Conservation (phyloP, 2,329 filamentous ascomycete species). For the Clonostachys chloroleuca region DNA sequence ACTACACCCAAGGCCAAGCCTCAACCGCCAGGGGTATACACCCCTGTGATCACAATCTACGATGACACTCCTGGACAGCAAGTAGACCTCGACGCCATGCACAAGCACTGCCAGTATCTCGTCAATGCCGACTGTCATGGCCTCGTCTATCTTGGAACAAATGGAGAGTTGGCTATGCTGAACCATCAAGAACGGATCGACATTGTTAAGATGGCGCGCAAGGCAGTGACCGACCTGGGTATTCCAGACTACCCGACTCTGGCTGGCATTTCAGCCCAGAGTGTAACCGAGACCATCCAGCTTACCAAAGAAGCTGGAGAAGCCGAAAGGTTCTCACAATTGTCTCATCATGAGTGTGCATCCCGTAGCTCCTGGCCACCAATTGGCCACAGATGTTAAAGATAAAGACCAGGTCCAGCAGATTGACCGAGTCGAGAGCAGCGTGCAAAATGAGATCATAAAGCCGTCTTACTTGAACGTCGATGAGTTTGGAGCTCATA, state of each 20-base stretch:
- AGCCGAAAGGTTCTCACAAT: slow-evolving; percentile 16
- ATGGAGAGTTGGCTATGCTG: slow-evolving; percentile 37
- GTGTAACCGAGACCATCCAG: slow-evolving; percentile 60
- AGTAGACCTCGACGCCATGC: slow-evolving; percentile 37
- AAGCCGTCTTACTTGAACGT: too few relatives aligned
- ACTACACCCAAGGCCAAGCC: slow-evolving; percentile 27
- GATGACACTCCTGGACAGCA: slow-evolving; percentile 29
- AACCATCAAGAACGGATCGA: slow-evolving; percentile 29
- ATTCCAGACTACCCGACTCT: slow-evolving; percentile 32
- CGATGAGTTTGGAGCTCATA: too few relatives aligned
- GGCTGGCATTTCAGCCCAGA: slow-evolving; percentile 37
- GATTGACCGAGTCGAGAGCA: too few relatives aligned
- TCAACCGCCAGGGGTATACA: slow-evolving; percentile 37
- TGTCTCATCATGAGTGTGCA: too few relatives aligned
- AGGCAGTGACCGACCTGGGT: slow-evolving; percentile 26
- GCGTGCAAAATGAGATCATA: too few relatives aligned
- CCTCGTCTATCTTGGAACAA: slow-evolving; percentile 40
- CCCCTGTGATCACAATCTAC: slow-evolving; percentile 40
- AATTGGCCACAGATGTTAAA: too few relatives aligned
- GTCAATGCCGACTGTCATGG: slow-evolving; percentile 37
- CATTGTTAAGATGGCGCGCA: slow-evolving; percentile 30
- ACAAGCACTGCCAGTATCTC: slow-evolving; percentile 32
- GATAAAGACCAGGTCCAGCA: too few relatives aligned
- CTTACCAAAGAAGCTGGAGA: slow-evolving; percentile 62
- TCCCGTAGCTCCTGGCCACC: too few relatives aligned